Evolutionary conservation across 345 rosid genomes (phyloP), one percentile per base, ranked within the genome.

Genomic region (Hibiscus syriacus): DNA sequence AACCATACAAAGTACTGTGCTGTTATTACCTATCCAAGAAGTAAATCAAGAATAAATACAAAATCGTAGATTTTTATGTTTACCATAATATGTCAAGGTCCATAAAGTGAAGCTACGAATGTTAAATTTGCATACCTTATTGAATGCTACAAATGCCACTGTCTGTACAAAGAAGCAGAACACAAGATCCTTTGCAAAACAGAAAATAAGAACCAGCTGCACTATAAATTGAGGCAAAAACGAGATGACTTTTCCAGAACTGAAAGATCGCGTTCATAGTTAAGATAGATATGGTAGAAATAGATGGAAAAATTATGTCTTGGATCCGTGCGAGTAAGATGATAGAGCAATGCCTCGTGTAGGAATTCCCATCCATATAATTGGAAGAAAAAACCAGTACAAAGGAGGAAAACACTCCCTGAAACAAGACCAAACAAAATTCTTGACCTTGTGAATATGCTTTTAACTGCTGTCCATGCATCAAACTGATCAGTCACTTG

Each of bases 1-100:
- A 90, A 89, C 97, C 97, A 89, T 8, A 87, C 97, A 68, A 93
- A 93, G 74, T 93, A 93, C 63, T 87, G 91, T 0, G 96, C 96
- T 0, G 97, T 88, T 65, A 90, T 78, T 52, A 93, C 98, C 97
- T 88, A 85, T 56, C 23, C 66, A 73, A 11, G 25, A 52, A 72
- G 62, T 43, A 55, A 64, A 52, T 64, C 16, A 5, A 53, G 27
- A 57, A 26, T 55, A n/a, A 55, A 22, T 45, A 59, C 64, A 14
- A 25, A 0, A 9, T 48, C 30, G 3, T 13, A 22, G 53, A 52
- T 67, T 54, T 29, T 16, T 23, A 27, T 16, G 46, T 5, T 20
- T 60, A 60, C 12, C 27, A 59, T 60, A 17, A 60, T 61, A 61
- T 61, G 50, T 6, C 66, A 23, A 13, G 48, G 7, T 38, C 49